Percentiles rank a stretch among this genome's conserved stretches.
Conservation (phyloP, 768 basidiomycete genomes). For the Coprinellus micaceus region DNA sequence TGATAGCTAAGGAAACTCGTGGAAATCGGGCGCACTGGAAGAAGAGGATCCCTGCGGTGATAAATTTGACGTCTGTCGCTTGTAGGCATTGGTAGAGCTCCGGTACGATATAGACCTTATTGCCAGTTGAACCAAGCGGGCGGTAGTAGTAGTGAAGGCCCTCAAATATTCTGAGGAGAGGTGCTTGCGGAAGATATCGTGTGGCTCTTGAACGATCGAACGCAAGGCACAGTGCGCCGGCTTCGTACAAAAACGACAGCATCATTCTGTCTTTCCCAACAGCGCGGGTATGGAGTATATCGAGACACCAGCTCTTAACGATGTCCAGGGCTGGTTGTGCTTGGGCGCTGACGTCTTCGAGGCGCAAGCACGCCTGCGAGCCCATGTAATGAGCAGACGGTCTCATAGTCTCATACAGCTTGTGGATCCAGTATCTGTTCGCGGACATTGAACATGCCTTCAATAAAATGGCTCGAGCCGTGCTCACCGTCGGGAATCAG, state of each 20-base stretch:
- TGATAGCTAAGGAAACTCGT: not conserved
- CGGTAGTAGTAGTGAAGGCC: constrained; percentile 3
- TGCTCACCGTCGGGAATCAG: constrained; percentile 3
- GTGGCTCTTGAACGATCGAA: constrained; percentile 9
- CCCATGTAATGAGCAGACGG: constrained; percentile 49
- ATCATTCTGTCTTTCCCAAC: constrained; percentile 23
- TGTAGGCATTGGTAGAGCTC: constrained; percentile 26
- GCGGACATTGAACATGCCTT: not conserved
- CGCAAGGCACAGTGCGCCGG: constrained; percentile 32
- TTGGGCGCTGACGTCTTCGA: constrained; percentile 33
- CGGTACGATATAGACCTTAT: constrained; percentile 13
- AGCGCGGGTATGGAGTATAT: constrained; percentile 32
- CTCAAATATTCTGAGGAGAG: not conserved
- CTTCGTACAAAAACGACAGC: constrained; percentile 38
- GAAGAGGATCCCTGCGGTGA: constrained; percentile 37
- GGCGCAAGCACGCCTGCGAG: constrained; percentile 31
- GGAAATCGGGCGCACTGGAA: constrained; percentile 34
- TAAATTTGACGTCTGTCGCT: constrained; percentile 15
- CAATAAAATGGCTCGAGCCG: constrained; percentile 13
- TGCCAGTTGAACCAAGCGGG: constrained; percentile 15
- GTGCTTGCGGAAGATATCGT: constrained; percentile 17
- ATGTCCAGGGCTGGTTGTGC: constrained; percentile 31
- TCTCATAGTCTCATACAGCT: constrained; percentile 48
- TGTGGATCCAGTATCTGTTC: constrained; percentile 41
- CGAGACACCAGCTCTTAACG: constrained; percentile 44